Evolutionary conservation across 2,329 filamentous ascomycete species (phyloP).

Genomic region (Xylaria sp.): DNA sequence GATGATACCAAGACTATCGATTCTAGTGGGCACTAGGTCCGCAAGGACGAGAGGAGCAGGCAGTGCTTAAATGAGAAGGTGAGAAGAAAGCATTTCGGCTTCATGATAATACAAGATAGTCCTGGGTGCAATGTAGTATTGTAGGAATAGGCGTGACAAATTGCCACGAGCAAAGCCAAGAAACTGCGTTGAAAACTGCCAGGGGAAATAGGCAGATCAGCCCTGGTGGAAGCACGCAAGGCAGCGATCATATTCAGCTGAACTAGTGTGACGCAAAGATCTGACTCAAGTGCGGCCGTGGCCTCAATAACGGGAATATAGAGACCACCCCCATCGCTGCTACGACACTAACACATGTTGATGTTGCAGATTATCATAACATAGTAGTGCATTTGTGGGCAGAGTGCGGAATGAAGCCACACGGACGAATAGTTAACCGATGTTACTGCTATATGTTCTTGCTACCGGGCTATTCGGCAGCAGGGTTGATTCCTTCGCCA

Average conservation of each 20-base stretch:
- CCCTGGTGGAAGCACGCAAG: constrained; percentile 21
- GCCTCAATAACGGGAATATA: not conserved
- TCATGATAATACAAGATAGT: not conserved
- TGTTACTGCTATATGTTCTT: not conserved
- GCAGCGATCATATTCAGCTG: constrained; percentile 21
- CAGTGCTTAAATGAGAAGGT: constrained; percentile 24
- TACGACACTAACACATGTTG: constrained; percentile 11
- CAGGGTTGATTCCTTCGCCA: not conserved
- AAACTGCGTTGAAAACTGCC: constrained; percentile 11
- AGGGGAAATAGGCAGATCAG: constrained; percentile 15
- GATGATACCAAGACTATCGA: constrained; percentile 9
- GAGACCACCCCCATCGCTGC: not conserved
- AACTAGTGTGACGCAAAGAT: constrained; percentile 17
- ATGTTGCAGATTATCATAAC: not conserved
- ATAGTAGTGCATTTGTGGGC: not conserved
- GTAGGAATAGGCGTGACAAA: constrained; percentile 30
- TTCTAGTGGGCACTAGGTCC: not conserved
- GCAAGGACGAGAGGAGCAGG: not conserved
- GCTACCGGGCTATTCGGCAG: constrained; percentile 2
- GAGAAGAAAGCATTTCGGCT: constrained; percentile 13
- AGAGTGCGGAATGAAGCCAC: constrained; percentile 21
- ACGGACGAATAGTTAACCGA: not conserved
- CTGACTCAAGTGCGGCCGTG: not conserved
- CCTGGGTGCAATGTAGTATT: not conserved
- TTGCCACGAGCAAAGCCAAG: constrained; percentile 29